Evolutionary conservation across 768 basidiomycete species (phyloP).

Genomic region (Serendipita indica): DNA sequence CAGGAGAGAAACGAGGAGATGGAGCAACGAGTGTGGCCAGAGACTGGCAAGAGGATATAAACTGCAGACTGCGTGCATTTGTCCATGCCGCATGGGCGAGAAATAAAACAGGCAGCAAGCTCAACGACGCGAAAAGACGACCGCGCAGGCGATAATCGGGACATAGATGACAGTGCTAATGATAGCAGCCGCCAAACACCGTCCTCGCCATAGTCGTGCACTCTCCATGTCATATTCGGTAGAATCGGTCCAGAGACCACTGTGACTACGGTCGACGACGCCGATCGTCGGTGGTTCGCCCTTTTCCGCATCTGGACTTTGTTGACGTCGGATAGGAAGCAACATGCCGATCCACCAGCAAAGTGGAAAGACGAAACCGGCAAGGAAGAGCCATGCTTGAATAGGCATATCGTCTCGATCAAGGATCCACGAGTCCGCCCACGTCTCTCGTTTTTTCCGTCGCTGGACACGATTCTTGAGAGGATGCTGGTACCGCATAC

Average conservation of each 20-base stretch:
- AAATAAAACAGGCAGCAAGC: neutral
- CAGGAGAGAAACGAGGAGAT: neutral
- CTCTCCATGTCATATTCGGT: neutral
- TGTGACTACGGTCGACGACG: neutral
- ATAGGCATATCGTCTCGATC: slow-evolving; percentile 4
- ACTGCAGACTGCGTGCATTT: neutral
- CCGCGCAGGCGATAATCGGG: slow-evolving; percentile 8
- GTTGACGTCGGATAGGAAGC: neutral
- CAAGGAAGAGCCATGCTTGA: slow-evolving; percentile 2
- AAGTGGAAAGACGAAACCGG: neutral
- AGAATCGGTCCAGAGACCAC: neutral
- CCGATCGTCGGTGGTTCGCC: neutral
- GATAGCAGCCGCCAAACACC: neutral
- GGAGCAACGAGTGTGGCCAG: neutral
- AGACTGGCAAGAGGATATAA: no score
- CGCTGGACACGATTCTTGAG: neutral
- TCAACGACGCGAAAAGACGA: slow-evolving; percentile 2
- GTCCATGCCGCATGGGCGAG: neutral
- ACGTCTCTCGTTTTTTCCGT: neutral
- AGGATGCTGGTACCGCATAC: neutral
- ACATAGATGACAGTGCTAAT: slow-evolving; percentile 3
- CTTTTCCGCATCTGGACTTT: neutral
- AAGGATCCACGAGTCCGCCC: slow-evolving; percentile 5
- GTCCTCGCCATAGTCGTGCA: neutral
- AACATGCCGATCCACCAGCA: slow-evolving; percentile 3